Percentiles rank a stretch among this genome's conserved stretches.
These are phyloP conservation scores for Thielaviopsis euricoi DNA, from an alignment of 2,329 filamentous ascomycete genomes.

Conservation along the genomic window DNA sequence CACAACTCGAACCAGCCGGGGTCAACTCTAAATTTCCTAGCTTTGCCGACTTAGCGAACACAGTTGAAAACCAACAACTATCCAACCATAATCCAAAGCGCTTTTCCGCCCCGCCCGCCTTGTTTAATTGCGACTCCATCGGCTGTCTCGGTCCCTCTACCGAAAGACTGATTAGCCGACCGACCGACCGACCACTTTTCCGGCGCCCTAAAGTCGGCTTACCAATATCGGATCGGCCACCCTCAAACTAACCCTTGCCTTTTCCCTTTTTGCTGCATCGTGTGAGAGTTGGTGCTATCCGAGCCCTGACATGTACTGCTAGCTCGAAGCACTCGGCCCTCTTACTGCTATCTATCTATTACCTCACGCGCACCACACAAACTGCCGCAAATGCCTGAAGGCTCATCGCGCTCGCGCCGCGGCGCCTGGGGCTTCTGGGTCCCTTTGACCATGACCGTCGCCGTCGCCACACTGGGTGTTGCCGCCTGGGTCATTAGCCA, in stretches of 20 bases:
- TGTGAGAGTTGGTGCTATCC: not conserved
- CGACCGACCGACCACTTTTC: not conserved
- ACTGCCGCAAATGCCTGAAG: conserved; percentile 7
- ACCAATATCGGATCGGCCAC: not conserved
- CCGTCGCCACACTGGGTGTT: conserved; percentile 69
- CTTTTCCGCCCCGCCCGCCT: not conserved
- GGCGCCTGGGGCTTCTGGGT: conserved; percentile 71
- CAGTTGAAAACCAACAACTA: not conserved
- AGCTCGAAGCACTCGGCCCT: not conserved
- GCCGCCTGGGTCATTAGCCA: conserved; percentile 93
- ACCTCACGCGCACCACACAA: not conserved
- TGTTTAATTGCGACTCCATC: not conserved
- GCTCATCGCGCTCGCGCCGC: conserved; percentile 38
- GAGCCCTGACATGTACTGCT: not conserved
- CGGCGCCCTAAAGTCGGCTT: not conserved
- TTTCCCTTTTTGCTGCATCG: no score
- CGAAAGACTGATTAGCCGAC: not conserved
- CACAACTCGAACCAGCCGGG: not conserved
- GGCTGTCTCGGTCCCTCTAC: not conserved
- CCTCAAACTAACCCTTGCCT: no score
- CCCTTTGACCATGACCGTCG: conserved; percentile 71
- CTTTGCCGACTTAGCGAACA: not conserved
- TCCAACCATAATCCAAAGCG: not conserved
- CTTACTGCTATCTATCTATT: not conserved
- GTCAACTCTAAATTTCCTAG: not conserved